A percentile compares a stretch with the other conserved stretches of the same genome.
These are phyloP conservation scores for Graphilbum fragrans DNA, from an alignment of 2,329 filamentous ascomycete genomes.

Conservation along the genomic window DNA sequence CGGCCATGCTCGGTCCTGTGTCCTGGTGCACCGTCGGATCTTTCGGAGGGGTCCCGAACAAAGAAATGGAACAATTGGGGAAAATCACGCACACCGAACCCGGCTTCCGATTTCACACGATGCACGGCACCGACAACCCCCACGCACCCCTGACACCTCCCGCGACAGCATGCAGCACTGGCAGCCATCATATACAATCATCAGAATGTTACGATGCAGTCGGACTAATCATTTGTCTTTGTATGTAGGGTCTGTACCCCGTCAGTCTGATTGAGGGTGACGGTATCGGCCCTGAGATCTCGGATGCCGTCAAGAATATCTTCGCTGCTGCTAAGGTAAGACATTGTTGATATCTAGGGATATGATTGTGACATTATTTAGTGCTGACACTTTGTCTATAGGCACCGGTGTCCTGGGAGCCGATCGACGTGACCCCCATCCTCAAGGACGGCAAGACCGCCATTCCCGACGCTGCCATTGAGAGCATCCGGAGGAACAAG, in stretches of 20 bases:
- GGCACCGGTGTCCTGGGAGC: constrained; percentile 93
- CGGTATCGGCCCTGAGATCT: constrained; percentile 95
- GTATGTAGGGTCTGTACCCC: constrained; percentile 72
- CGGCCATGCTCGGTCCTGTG: too few relatives aligned
- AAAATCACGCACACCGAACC: too few relatives aligned
- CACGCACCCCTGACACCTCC: not conserved
- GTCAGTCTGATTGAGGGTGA: constrained; percentile 98
- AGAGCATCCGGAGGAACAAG: constrained; percentile 89
- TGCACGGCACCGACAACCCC: too few relatives aligned
- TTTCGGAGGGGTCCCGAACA: too few relatives aligned
- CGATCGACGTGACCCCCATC: constrained; percentile 88
- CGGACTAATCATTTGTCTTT: not conserved
- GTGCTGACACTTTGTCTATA: constrained; percentile 22
- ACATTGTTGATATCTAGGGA: constrained; percentile 19
- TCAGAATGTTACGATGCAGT: not conserved
- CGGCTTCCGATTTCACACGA: too few relatives aligned
- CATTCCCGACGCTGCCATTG: constrained; percentile 85
- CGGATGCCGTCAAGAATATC: constrained; percentile 97
- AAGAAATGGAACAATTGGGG: too few relatives aligned
- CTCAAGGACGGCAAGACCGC: constrained; percentile 91
- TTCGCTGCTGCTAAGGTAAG: constrained; percentile 85
- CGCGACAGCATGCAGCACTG: not conserved
- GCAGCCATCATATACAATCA: too few relatives aligned
- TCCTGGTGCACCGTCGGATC: too few relatives aligned
- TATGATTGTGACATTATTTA: too few relatives aligned